Evolutionary conservation across 2,329 filamentous ascomycete species (phyloP).

Genomic region (Diaporthe eres): DNA sequence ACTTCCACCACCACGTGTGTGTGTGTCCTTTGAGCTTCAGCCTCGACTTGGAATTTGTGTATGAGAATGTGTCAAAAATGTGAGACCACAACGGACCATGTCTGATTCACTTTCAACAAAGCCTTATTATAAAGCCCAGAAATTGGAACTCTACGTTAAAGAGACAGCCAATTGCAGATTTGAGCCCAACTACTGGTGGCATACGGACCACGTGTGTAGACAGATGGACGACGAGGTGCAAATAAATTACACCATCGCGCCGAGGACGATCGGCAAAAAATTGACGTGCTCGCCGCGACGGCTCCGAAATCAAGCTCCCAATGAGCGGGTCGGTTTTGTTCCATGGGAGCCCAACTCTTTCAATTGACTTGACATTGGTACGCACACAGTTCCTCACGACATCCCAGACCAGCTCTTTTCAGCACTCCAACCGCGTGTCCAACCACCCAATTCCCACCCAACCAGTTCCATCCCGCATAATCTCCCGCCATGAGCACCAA

Average conservation of each 20-base stretch:
- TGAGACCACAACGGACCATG: not conserved
- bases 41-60: no score
- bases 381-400: not conserved
- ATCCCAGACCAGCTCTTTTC: not conserved
- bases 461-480: not conserved
- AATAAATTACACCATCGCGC: not conserved
- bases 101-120: not conserved
- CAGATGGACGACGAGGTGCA: not conserved
- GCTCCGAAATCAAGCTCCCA: conserved; percentile 1
- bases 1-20: not conserved
- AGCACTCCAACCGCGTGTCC: not conserved
- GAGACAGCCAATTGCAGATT: not conserved
- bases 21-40: not conserved
- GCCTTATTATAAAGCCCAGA: no score
- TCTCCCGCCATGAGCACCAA: conserved; percentile 43
- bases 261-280: conserved; percentile 24
- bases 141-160: not conserved
- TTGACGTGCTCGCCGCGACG: conserved; percentile 24
- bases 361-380: not conserved
- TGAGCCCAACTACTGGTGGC: not conserved
- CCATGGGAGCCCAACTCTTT: not conserved
- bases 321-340: not conserved
- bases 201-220: conserved; percentile 7
- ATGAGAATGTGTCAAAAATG: not conserved
- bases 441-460: not conserved